phyloP scores from a whole-genome alignment of 768 basidiomycete genomes.

The button mushroom (Agaricus bisporus) region DNA sequence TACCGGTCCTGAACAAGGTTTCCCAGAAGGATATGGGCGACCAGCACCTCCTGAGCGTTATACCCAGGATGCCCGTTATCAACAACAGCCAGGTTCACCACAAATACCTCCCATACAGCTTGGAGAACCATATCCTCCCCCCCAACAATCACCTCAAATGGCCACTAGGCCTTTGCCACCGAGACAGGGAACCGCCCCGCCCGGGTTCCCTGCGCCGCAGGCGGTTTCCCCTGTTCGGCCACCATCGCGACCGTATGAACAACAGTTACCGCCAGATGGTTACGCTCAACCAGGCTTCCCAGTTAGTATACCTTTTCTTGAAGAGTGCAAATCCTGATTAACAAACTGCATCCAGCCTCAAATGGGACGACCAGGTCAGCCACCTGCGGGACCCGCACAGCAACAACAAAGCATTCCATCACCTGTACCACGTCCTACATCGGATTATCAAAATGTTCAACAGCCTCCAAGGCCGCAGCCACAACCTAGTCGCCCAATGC shows the following conservation, averaged over 20 bases:
- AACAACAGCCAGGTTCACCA: constrained; percentile 17
- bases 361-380: constrained; percentile 6
- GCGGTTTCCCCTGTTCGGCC: constrained; percentile 26
- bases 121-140: constrained; percentile 20
- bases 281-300: constrained; percentile 21
- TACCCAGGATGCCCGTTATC: constrained; percentile 35
- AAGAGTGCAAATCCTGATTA: not conserved
- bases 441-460: constrained; percentile 12
- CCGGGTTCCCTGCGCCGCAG: constrained; percentile 28
- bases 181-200: constrained; percentile 35
- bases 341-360: not conserved
- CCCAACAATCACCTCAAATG: constrained; percentile 20
- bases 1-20: constrained; percentile 29
- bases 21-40: constrained; percentile 32
- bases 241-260: constrained; percentile 20
- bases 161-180: constrained; percentile 35
- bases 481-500: constrained; percentile 33
- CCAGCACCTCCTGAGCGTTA: constrained; percentile 31
- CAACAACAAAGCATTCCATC: constrained; percentile 9
- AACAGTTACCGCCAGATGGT: constrained; percentile 18
- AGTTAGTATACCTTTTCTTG: constrained; percentile 1
- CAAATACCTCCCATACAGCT: constrained; percentile 21
- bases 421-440: constrained; percentile 9
- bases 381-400: constrained; percentile 22
- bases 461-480: constrained; percentile 24